Evolutionary conservation across 2,329 filamentous ascomycete species (phyloP), one percentile per base, ranked within the genome.

Genomic region (Stenocarpella maydis): DNA sequence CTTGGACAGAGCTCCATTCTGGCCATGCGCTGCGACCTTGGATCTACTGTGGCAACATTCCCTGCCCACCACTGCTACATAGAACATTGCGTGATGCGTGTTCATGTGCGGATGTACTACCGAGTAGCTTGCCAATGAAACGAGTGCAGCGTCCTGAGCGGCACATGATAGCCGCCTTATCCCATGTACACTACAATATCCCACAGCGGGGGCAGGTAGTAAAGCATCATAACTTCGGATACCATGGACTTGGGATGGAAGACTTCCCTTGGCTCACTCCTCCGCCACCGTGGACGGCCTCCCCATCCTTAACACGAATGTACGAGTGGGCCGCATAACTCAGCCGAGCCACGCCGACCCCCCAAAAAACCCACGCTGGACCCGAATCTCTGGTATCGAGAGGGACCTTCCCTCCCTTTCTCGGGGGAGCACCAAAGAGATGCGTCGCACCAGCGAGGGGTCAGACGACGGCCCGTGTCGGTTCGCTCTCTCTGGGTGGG

Each of bases 401-500:
- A 37, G 58, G 58, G 58, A 37, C 58, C 58, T 14, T 63, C 43
- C 19, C 28, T 34, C 41, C 21, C 55, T 24, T 37, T 34, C 55
- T 34, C 37, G 43, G 58, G 41, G 28, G 43, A 63, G 49, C 58
- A 63, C 58, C 58, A 49, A n/a, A 47, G 41, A 63, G 41, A 63
- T 49, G 58, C 43, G 58, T 63, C 43, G 28, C 43, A 49, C 41
- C 58, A 49, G 4, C 58, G 41, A 49, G 39, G 28, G 43, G 37
- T 63, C 58, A 63, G 58, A 63, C 58, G 58, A 63, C n/a, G 3
- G 31, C 58, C 41, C 58, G 58, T 26, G 24, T 61, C 58, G 58
- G 26, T 24, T 63, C 58, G 43, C 43, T 37, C 15, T 37, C 15
- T 63, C 26, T 63, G 58, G 28, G 10, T 37, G 15, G 34, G 6